These are phyloP conservation scores for Penicillium sp. DNA, from an alignment of 2,329 filamentous ascomycete species.

Conservation along the genomic window DNA sequence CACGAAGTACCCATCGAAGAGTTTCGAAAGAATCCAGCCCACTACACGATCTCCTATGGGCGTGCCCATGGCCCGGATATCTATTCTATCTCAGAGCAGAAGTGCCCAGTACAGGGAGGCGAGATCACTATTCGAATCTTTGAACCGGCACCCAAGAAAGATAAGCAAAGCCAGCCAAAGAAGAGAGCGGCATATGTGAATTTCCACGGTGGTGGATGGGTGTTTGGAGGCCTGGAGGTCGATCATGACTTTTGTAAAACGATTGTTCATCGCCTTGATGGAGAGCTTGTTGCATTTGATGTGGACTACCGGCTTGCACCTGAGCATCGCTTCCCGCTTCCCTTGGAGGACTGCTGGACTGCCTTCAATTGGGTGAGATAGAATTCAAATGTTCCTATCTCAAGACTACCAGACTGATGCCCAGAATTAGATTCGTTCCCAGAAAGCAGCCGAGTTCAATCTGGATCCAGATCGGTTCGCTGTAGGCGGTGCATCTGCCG, in stretches of 20 bases:
- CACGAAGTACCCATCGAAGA: slow-evolving; percentile 48
- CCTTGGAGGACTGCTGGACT: slow-evolving; percentile 46
- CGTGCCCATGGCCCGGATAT: slow-evolving; percentile 42
- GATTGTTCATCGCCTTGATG: slow-evolving; percentile 42
- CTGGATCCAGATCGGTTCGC: slow-evolving; percentile 41
- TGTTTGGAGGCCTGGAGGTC: slow-evolving; percentile 45
- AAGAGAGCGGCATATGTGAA: slow-evolving; percentile 48
- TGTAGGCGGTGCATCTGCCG: slow-evolving; percentile 47
- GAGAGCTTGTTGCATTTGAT: slow-evolving; percentile 49
- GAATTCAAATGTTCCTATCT: neutral
- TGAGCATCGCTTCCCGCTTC: slow-evolving; percentile 44
- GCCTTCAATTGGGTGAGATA: slow-evolving; percentile 45
- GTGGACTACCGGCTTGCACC: slow-evolving; percentile 50
- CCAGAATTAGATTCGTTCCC: slow-evolving; percentile 33
- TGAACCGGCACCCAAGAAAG: slow-evolving; percentile 35
- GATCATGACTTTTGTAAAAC: slow-evolving; percentile 50
- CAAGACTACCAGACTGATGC: neutral
- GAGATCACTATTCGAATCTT: slow-evolving; percentile 49
- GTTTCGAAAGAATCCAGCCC: slow-evolving; percentile 45
- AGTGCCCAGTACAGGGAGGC: slow-evolving; percentile 44
- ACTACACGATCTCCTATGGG: slow-evolving; percentile 46
- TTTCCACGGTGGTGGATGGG: slow-evolving; percentile 49
- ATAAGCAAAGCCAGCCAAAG: slow-evolving; percentile 31
- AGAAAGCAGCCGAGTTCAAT: slow-evolving; percentile 40
- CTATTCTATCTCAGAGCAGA: slow-evolving; percentile 46